Evolutionary conservation across 129 eudicot species (phyloP), one percentile per base, ranked within the genome.

Genomic region (Flaveria trinervia): DNA sequence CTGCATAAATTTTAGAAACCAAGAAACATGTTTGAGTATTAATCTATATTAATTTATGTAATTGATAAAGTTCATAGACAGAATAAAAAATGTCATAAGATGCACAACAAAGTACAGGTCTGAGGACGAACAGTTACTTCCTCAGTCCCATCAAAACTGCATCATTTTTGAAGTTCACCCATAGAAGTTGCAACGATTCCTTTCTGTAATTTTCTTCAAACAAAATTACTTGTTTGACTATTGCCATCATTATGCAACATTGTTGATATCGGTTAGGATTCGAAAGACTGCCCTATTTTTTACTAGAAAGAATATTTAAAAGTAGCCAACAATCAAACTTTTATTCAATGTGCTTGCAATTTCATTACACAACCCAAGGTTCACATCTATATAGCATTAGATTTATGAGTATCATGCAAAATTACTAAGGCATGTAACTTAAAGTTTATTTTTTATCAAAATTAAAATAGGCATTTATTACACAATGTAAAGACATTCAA

Each of bases 1-100:
- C 81, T 81, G 81, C 83, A 72, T 71, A 23, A 28, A 41, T 52
- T 72, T 68, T 39, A 75, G 18, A 61, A 61, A 44, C 48, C 28
- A 26, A 62, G 46, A 36, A 61, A 71, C 61, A 22, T 15, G 65
- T 61, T 33, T 4, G 28, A 71, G 17, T 79, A 48, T 78, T 46
- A 15, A 70, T 46, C 39, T 71, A 61, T 79, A 48, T 78, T 46
- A 15, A 70, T 46, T 23, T 71, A 61, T 15, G 22, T 64, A 70
- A 23, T 13, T 72, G 15, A 23, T 39, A 50, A 57, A 59, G 36
- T 23, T 20, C 28, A 49, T 39, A 56, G 39, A 60, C 41, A 51
- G 73, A 43, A 44, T 9, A 25, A 23, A 55, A 4, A 51, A 56
- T 69, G 39, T 56, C 61, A 69, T 44, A 45, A 59, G 52, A 77